Base-by-base conservation (phyloP, 2,329 filamentous ascomycete genomes). In the Aspergillus pseudoterreus region DNA sequence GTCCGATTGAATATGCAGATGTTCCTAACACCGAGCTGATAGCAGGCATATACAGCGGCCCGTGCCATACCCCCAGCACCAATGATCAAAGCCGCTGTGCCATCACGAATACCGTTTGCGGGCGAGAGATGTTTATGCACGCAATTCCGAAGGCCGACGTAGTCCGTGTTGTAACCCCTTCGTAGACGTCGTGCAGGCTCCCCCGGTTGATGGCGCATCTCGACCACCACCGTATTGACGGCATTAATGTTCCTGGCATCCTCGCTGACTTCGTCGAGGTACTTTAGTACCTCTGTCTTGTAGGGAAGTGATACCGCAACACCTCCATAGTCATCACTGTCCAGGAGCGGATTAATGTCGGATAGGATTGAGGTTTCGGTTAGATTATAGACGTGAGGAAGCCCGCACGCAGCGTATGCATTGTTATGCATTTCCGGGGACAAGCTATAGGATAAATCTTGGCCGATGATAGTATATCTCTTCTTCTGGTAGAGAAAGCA, bases 1-100 rank as follows among this genome's bases (percentile, higher is more conserved):
- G 63, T 64, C 17, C 65, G 57, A 35, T 68, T 68, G 43, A 62
- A 63, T 8, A 68, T 49, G 50, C 51, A 63, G 17, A 67, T 60
- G n/a, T 58, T 51, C 17, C 49, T 48, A 33, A 65, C 52, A 2
- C 64, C 64, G 1, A 65, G 49, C 6, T 61, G 47, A 17, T 53
- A 55, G 22, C 57, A 59, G 11, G 62, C 56, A 38, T 65, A 68
- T 2, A 67, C 53, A 6, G 64, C 65, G 1, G 65, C 66, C 2
- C 59, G 60, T 14, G 61, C 61, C 61, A 63, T 63, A n/a, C 57
- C 60, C 4, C 61, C 58, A 15, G 62, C 64, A 0, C 64, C 64
- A 11, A 67, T 50, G 8, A 66, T 54, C n/a, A 67, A 44, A 19
- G 55, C 63, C 3, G 57, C 56, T 12, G 53, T 62, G 1, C 56